Evolutionary conservation across 1,139 yeast species (phyloP).

Genomic region (Kazachstania sp.): DNA sequence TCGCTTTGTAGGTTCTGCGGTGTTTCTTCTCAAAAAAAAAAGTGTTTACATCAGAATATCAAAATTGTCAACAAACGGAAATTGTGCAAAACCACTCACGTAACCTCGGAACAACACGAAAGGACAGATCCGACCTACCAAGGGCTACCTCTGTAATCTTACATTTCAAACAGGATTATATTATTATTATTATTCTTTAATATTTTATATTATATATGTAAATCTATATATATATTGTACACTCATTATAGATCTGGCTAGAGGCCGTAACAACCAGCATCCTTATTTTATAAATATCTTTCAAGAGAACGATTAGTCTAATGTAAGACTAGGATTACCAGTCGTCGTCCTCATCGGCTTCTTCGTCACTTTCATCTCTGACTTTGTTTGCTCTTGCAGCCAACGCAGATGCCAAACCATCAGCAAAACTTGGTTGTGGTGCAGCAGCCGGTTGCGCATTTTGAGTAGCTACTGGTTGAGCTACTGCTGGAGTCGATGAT

Average conservation of each 20-base stretch:
- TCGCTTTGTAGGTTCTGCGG: too few species aligned
- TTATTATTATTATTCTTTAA: not conserved
- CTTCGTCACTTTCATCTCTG: slow-evolving; percentile 66
- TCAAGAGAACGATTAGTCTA: not conserved
- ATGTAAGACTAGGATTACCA: slow-evolving; percentile 25
- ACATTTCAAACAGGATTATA: too few species aligned
- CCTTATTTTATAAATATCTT: not conserved
- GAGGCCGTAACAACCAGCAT: not conserved
- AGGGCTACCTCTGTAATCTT: too few species aligned
- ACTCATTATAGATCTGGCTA: not conserved
- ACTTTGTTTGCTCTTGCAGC: slow-evolving; percentile 76
- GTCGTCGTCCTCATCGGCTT: slow-evolving; percentile 51
- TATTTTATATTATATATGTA: not conserved
- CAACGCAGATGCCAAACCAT: slow-evolving; percentile 83
- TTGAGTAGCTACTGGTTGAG: slow-evolving; percentile 8
- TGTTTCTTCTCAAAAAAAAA: too few species aligned
- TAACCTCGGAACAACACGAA: too few species aligned
- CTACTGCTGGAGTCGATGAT: slow-evolving; percentile 8
- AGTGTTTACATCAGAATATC: too few species aligned
- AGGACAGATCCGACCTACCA: too few species aligned
- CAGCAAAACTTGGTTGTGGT: slow-evolving; percentile 47
- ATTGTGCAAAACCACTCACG: too few species aligned
- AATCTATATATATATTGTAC: not conserved
- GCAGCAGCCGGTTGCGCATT: slow-evolving; percentile 24
- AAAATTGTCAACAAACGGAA: too few species aligned